Evolutionary conservation across 345 rosid genomes (phyloP), one percentile per base, ranked within the genome.

Genomic region (Hevea brasiliensis): DNA sequence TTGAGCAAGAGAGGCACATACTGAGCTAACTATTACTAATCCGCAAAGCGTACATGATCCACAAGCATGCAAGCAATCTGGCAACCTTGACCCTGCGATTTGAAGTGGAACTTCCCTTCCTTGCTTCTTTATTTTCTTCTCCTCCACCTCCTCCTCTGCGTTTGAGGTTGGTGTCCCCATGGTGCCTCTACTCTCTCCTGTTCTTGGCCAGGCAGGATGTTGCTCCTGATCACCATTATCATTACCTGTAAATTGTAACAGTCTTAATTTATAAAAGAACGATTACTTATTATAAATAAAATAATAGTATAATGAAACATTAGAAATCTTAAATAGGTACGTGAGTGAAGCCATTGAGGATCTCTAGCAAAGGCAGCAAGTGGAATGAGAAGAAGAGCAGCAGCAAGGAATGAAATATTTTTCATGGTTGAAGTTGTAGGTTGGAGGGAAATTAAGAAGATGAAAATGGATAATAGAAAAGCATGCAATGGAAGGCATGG

Each of bases 51-150:
- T 44, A 69, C 80, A 76, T 35, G 75, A 56, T 3, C 79, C 75
- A 76, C 79, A 71, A 21, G 75, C 75, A 65, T 76, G 71, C 0
- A 60, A 51, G 71, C 75, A 76, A 54, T 76, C 71, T 0, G 80
- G 80, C 48, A 76, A 76, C 14, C 79, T 57, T 17, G 79, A 76
- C 14, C 80, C 80, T 1, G 67, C 80, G 1, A 61, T n/a, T 76
- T n/a, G n/a, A n/a, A n/a, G n/a, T n/a, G n/a, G n/a, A n/a, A n/a
- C n/a, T n/a, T 61, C 60, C 1, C 68, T 27, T 50, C 60, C 40
- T 1, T 18, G 7, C 15, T 24, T 70, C 20, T 14, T n/a, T 5
- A n/a, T 51, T 21, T 50, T 18, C 37, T 41, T 61, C 57, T 5
- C 29, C 56, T 26, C 23, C 57, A 5, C 29, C 56, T 26, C 23